A percentile compares a stretch with the other conserved stretches of the same genome.
Conservation (phyloP, 2,329 filamentous ascomycete species). For the Nemania sp. region DNA sequence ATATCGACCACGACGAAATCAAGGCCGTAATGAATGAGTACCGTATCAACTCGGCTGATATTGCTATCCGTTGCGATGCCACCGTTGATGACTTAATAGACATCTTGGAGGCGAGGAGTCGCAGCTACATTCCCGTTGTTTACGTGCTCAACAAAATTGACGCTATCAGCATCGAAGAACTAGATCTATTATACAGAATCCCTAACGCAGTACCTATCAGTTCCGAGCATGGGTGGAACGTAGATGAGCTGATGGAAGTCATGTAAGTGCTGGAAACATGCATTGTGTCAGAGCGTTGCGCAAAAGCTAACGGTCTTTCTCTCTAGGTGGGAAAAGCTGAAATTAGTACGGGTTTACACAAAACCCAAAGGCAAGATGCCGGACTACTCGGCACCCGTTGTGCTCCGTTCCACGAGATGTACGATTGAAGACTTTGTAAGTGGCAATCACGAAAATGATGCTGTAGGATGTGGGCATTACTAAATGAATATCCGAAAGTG, state of each 20-base stretch:
- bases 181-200: constrained; percentile 94
- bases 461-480: constrained; percentile 31
- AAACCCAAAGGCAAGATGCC: constrained; percentile 96
- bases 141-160: constrained; percentile 99
- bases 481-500: constrained; percentile 64
- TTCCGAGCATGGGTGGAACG: constrained; percentile 96
- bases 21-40: constrained; percentile 98
- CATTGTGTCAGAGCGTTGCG: constrained; percentile 7
- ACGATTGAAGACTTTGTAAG: constrained; percentile 97
- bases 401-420: constrained; percentile 78
- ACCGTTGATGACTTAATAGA: constrained; percentile 98
- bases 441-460: constrained; percentile 36
- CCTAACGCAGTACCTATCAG: constrained; percentile 97
- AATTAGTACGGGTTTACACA: constrained; percentile 89
- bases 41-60: constrained; percentile 93
- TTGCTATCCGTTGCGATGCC: constrained; percentile 95
- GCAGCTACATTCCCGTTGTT: constrained; percentile 97
- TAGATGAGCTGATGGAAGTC: constrained; percentile 93
- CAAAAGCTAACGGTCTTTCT: constrained; percentile 31
- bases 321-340: constrained; percentile 84
- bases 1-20: constrained; percentile 96
- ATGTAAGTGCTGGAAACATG: constrained; percentile 63
- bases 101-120: constrained; percentile 87
- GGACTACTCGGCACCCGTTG: constrained; percentile 89
- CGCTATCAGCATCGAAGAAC: constrained; percentile 94